Percentiles rank a stretch among this genome's conserved stretches.
Conservation (phyloP, 805 yeast species). For the Jamesozyma hellenica region DNA sequence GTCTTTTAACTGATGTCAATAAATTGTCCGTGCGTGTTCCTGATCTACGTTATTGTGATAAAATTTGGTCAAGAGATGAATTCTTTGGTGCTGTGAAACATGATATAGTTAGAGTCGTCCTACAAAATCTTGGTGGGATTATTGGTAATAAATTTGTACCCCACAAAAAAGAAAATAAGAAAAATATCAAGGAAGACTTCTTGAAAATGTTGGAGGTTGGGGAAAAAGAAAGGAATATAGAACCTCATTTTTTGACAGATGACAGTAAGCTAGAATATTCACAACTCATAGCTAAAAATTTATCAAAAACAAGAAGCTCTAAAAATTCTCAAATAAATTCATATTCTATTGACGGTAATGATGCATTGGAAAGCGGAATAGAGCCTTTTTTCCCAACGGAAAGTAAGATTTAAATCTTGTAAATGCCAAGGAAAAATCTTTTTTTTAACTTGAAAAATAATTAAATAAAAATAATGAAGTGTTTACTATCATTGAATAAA, state of each 20-base stretch:
- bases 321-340: not conserved
- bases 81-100: constrained; percentile 41
- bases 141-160: constrained; percentile 50
- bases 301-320: not conserved
- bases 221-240: constrained; percentile 1
- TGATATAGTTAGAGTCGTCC: constrained; percentile 46
- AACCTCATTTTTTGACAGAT: not conserved
- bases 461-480: too few species aligned
- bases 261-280: not conserved
- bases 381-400: constrained; percentile 10
- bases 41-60: constrained; percentile 34
- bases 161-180: constrained; percentile 31
- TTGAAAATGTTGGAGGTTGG: constrained; percentile 12
- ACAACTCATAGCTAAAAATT: not conserved
- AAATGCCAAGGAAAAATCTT: too few species aligned
- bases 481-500: too few species aligned
- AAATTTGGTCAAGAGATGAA: constrained; percentile 51
- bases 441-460: too few species aligned
- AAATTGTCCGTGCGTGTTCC: constrained; percentile 46
- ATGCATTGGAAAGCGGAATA: constrained; percentile 5
- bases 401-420: too few species aligned
- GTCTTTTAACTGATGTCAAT: constrained; percentile 48
- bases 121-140: constrained; percentile 51
- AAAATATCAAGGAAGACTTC: constrained; percentile 14
- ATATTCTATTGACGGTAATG: not conserved